phyloP scores from a whole-genome alignment of 495 filamentous ascomycete species.

The Penicillium lividum region DNA sequence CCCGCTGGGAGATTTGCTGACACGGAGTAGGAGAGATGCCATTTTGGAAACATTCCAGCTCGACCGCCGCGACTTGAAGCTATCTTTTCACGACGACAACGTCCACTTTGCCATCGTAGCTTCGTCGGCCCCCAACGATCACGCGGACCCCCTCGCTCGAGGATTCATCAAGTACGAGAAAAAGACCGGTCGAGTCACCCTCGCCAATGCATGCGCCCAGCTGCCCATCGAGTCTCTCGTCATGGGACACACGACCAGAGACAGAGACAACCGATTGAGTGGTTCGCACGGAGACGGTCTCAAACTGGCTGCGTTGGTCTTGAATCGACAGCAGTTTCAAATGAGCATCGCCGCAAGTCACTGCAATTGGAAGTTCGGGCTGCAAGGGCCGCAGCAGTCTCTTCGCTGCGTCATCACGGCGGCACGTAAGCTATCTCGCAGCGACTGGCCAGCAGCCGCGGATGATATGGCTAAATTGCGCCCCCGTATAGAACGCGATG shows the following conservation, averaged over 20 bases:
- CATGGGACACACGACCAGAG: constrained; percentile 6
- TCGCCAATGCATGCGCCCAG: constrained; percentile 13
- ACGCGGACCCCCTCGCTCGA: background rate
- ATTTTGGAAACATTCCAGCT: background rate
- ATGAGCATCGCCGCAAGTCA: constrained; percentile 19
- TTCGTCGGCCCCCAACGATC: background rate
- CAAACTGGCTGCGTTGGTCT: constrained; percentile 28
- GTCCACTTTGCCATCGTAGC: background rate
- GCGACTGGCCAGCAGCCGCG: background rate
- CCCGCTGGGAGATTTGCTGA: background rate
- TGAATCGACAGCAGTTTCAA: constrained; percentile 20
- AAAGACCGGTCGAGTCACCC: constrained; percentile 9
- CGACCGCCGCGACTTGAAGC: background rate
- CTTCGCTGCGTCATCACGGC: background rate
- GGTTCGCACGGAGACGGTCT: constrained; percentile 31
- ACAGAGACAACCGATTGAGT: constrained; percentile 10
- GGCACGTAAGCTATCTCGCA: background rate
- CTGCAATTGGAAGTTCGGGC: constrained; percentile 23
- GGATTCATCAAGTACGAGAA: constrained; percentile 20
- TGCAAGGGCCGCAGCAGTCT: background rate
- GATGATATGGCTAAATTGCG: background rate
- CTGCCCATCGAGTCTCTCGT: constrained; percentile 12
- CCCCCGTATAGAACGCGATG: background rate
- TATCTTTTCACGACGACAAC: background rate
- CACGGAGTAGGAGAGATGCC: background rate